phyloP scores from a whole-genome alignment of 352 stramenopile genomes.

The Globisporangium polare region DNA sequence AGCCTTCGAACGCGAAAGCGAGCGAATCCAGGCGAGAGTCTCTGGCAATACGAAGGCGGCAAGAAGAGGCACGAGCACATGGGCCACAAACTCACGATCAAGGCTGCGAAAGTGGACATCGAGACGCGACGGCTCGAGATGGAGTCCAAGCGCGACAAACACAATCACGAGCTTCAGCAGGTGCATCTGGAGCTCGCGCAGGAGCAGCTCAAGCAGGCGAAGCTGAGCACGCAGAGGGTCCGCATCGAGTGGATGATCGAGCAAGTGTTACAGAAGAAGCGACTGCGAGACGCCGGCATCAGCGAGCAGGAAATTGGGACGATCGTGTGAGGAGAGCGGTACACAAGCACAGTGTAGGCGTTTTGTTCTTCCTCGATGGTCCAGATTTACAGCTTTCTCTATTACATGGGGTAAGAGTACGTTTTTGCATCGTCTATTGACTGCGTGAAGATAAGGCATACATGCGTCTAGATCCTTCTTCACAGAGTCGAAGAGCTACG shows the following conservation, averaged over 20 bases:
- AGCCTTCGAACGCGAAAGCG: constrained; percentile 9
- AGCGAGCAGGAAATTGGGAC: constrained; percentile 31
- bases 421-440: not conserved
- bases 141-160: constrained; percentile 39
- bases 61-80: constrained; percentile 28
- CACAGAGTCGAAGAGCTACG: constrained; percentile 12
- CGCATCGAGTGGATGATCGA: constrained; percentile 48
- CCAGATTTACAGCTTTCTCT: constrained; percentile 1
- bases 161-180: constrained; percentile 31
- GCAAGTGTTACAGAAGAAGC: constrained; percentile 53
- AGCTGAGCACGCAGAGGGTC: constrained; percentile 44
- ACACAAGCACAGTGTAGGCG: not conserved
- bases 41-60: not conserved
- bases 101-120: constrained; percentile 39
- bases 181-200: constrained; percentile 45
- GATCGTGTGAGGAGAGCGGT: constrained; percentile 16
- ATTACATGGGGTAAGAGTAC: not conserved
- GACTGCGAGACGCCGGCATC: constrained; percentile 38
- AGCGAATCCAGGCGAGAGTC: not conserved
- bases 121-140: constrained; percentile 39
- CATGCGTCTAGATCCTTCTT: not conserved
- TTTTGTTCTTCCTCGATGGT: not conserved
- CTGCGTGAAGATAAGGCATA: not conserved
- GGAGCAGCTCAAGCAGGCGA: constrained; percentile 51
- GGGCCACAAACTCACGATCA: constrained; percentile 32